phyloP scores from a whole-genome alignment of 345 rosid species.

The Microthlaspi erraticum region DNA sequence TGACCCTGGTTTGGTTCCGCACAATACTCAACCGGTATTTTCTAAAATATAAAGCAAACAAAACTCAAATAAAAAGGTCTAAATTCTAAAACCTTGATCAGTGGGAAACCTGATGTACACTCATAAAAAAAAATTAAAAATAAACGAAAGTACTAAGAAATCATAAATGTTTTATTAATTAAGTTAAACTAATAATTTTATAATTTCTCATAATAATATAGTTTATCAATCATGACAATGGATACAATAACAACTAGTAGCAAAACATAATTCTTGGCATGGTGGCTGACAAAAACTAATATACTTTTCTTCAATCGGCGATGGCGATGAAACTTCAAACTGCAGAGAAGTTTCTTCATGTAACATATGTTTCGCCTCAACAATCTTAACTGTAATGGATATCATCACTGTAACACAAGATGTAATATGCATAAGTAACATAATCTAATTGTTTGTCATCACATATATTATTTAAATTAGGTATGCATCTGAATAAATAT shows the following conservation, averaged over 20 bases:
- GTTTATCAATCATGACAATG: no score
- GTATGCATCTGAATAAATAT: neutral
- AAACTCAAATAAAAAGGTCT: conserved; percentile 13
- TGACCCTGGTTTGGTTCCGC: no score
- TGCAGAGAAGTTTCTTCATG: neutral
- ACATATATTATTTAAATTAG: neutral
- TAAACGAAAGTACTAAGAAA: no score
- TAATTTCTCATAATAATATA: no score
- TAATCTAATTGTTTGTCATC: neutral
- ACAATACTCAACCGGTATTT: no score
- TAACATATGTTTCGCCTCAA: conserved; percentile 23
- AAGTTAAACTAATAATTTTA: no score
- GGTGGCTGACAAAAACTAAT: conserved; percentile 21
- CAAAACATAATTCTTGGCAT: conserved; percentile 35
- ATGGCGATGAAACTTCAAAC: neutral
- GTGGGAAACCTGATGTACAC: neutral
- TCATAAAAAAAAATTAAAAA: conserved; percentile 6
- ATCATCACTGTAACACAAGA: conserved; percentile 25
- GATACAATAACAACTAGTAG: neutral
- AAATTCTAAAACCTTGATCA: neutral
- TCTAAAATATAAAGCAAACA: neutral
- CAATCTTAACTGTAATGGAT: conserved; percentile 10
- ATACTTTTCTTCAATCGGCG: neutral
- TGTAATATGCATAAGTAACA: neutral
- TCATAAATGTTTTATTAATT: no score